Evolutionary conservation across 2,329 filamentous ascomycete genomes (phyloP), one percentile per base, ranked within the genome.

Genomic region (Dissoconium aciculare): DNA sequence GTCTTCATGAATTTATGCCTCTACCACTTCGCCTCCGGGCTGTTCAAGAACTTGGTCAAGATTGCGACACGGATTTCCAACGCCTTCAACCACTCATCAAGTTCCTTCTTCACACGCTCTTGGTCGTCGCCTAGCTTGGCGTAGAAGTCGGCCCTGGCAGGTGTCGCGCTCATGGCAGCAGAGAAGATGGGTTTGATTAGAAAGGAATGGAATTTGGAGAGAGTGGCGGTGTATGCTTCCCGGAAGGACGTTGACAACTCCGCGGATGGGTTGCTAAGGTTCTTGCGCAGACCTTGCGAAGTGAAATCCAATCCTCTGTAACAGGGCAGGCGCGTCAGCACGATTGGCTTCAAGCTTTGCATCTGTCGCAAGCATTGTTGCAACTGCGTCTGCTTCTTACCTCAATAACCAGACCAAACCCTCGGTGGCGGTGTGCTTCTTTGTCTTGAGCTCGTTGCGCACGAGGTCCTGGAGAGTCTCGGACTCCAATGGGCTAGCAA

Each of bases 131-230:
- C 84, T 26, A 98, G 66, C 70, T 94, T 93, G 42, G 60, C 60
- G 56, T 94, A 95, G 55, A 98, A 95, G 58, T 87, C 81, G 55
- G 81, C 82, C 45, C 87, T 74, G 67, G 94, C 93, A 2, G 89
- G 89, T 44, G 80, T 87, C 11, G 84, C 85, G 46, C 72, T 71
- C 84, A 98, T 93, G 55, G 87, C 87, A 39, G 84, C 78, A 47
- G 69, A 79, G 69, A 95, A 95, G 53, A 94, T 68, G 38, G 83
- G 83, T 69, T 92, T 93, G 49, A 94, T 64, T 40, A 94, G 48
- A 59, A 92, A 84, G 52, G 68, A 74, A 67, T 98, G 89, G 64
- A 92, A 75, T 15, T 79, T 80, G 65, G 92, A 93, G 49, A 98
- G 78, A 29, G 87, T 94, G 47, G 64, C 66, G 53, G 69, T 71